Evolutionary conservation across 2,329 filamentous ascomycete genomes (phyloP).

Genomic region (Fusarium incarnatum): DNA sequence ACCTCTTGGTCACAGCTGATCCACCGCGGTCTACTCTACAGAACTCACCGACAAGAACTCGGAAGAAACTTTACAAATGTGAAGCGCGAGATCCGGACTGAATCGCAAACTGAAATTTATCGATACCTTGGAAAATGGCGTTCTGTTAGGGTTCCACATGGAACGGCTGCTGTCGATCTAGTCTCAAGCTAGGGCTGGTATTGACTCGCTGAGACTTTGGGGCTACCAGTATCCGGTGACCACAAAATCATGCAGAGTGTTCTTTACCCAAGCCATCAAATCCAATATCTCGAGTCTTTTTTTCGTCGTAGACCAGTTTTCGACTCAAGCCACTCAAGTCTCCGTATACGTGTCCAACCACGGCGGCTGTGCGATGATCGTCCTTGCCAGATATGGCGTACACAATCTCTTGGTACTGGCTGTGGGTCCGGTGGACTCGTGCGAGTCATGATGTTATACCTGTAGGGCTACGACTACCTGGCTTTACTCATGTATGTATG

Average conservation of each 20-base stretch:
- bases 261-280: not conserved
- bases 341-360: not conserved
- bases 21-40: not conserved
- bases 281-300: not conserved
- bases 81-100: not conserved
- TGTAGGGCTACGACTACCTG: not conserved
- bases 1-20: not conserved
- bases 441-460: not conserved
- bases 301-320: not conserved
- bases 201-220: not conserved
- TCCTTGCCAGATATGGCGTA: not conserved
- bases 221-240: not conserved
- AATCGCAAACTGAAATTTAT: not conserved
- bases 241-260: not conserved
- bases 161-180: constrained; percentile 10
- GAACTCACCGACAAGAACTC: not conserved
- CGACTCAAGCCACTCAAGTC: not conserved
- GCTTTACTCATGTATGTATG: not conserved
- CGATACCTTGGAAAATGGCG: not conserved
- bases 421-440: not conserved
- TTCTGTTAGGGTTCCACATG: not conserved
- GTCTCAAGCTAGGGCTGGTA: not conserved
- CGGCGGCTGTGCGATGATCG: too few species aligned
- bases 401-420: not conserved
- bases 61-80: not conserved